Percentiles rank a stretch among this genome's conserved stretches.
phyloP scores from a whole-genome alignment of 176 grass and related monocot species.

The Bolboschoenus planiculmis region DNA sequence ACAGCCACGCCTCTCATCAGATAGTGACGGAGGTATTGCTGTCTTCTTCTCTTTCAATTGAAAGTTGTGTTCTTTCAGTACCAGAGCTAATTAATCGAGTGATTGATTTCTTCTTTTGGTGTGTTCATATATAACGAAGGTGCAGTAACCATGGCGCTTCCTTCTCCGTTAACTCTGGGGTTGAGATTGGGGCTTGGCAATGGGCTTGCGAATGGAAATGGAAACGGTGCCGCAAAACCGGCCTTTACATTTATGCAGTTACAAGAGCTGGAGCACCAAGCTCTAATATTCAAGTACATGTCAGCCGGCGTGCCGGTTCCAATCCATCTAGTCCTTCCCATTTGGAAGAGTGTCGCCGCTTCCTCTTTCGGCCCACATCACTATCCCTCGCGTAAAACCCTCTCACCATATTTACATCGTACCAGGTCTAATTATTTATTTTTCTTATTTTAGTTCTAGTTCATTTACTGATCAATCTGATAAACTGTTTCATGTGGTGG shows the following conservation, averaged over 20 bases:
- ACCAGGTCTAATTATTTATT: background rate
- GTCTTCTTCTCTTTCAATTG: background rate
- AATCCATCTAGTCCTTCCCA: conserved; percentile 85
- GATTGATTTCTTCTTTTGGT: background rate
- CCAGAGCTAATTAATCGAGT: background rate
- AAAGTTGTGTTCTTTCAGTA: background rate
- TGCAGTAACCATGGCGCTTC: conserved; percentile 54
- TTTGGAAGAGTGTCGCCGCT: conserved; percentile 94
- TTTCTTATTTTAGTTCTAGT: background rate
- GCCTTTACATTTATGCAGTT: conserved; percentile 84
- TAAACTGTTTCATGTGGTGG: background rate
- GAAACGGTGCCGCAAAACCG: conserved; percentile 5
- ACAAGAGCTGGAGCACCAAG: conserved; percentile 98
- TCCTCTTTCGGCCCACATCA: conserved; percentile 70
- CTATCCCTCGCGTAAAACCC: conserved; percentile 62
- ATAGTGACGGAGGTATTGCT: conserved; percentile 33
- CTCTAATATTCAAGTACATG: conserved; percentile 98
- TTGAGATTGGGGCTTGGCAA: conserved; percentile 48
- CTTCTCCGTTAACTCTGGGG: conserved; percentile 61
- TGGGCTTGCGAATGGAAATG: background rate
- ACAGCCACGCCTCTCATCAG: conserved; percentile 51
- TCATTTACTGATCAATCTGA: background rate
- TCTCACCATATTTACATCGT: background rate
- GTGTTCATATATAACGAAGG: conserved; percentile 2
- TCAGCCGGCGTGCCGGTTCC: conserved; percentile 77